Base-by-base conservation (phyloP, 1,284 basidiomycete species). In the Inonotus hispidus region DNA sequence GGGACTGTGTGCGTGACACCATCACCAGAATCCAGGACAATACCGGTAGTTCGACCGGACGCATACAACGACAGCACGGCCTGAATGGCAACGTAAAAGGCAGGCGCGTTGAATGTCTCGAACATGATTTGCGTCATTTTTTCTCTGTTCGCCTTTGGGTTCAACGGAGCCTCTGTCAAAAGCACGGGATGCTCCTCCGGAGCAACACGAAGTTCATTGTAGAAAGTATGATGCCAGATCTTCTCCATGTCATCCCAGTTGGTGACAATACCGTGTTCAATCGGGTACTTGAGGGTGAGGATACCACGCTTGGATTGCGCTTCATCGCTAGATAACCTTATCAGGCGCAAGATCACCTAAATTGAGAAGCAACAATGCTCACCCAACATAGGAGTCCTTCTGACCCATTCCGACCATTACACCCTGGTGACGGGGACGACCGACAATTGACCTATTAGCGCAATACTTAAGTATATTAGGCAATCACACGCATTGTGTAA, bases 61-160 rank as follows among this genome's bases (percentile, higher is more conserved):
- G 93, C 92, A 77, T 95, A 95, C 58, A 95, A 84, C 37, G 93
- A 95, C 43, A 96, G 83, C 61, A 95, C 93, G 73, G 93, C 93
- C 80, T 95, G 93, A 76, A 95, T 95, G 61, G 91, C 84, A 68
- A 95, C 92, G 81, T 95, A 95, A 82, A 95, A 95, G 13, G 93
- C 93, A 61, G 93, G 93, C 4, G 85, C 87, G 77, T 95, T 95
- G 86, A 96, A 95, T 47, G 93, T 95, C 82, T 96, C 93, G 76
- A 96, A 96, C 92, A 95, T 95, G 82, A 95, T 94, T 78, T 95
- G 92, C 65, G 92, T 94, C 92, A 95, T 95, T 84, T 95, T 95
- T 80, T 96, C 93, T 73, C 93, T 82, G 82, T 95, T 95, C 64
- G 89, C 89, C 82, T 95, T 95, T 70, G 93, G 93, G 82, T 95